Conservation (phyloP, 2,329 filamentous ascomycete genomes). For the Aciculosporium take region DNA sequence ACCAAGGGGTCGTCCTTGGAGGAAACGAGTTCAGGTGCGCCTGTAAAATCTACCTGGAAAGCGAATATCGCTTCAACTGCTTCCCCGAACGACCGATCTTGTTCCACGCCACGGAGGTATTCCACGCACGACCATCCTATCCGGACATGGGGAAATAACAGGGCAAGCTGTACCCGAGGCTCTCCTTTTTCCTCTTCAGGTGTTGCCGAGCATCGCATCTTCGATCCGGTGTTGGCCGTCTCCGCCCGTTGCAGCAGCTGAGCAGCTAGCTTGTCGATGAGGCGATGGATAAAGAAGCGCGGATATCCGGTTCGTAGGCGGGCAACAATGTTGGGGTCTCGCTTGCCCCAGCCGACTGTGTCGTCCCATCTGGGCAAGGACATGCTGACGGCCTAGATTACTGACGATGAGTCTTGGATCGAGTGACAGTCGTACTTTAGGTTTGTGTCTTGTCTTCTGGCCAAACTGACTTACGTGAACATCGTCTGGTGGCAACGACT, state of each 20-base stretch:
- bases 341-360: constrained; percentile 12
- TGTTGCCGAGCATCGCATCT: background rate
- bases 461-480: background rate
- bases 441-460: no score
- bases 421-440: no score
- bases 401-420: no score
- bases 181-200: background rate
- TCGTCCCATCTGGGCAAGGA: constrained; percentile 17
- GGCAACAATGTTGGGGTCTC: constrained; percentile 10
- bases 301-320: constrained; percentile 16
- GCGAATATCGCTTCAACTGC: background rate
- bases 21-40: background rate
- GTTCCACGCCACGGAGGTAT: constrained; percentile 8
- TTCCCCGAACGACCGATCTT: background rate
- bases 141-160: constrained; percentile 9
- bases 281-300: constrained; percentile 14
- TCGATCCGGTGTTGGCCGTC: background rate
- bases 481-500: background rate
- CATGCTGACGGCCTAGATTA: constrained; percentile 15
- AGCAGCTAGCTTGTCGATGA: constrained; percentile 11
- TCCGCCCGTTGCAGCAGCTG: constrained; percentile 9
- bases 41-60: background rate
- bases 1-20: background rate
- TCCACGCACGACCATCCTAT: constrained; percentile 4
- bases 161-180: background rate